Base-by-base conservation (phyloP, 78 protist species). In the Polysphondylium violaceum region DNA sequence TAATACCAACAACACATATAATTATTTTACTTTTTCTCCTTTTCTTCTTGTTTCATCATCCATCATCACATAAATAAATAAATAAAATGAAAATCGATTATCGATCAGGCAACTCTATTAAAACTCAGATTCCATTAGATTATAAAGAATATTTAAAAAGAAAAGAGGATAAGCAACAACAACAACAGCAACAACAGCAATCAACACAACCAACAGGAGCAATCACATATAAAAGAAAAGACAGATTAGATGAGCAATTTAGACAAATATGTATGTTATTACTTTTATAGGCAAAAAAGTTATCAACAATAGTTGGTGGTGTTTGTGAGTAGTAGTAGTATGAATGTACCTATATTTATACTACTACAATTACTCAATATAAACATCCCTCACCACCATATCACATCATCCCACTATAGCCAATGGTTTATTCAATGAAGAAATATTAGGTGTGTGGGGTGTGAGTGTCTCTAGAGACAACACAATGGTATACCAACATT, bases 211-310 rank as follows among this genome's bases (percentile, higher is more conserved):
- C 17, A 78, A 50, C 56, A 29, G 64, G 12, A 25, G 14, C 60
- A 35, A 55, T 50, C 41, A 33, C 21, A 38, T 29, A 56, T 25
- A 56, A 83, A 36, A 83, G 91, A 69, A 44, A 53, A 38, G 33
- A 27, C 25, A 83, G 91, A 83, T 67, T 73, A 59, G 91, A 83
- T 43, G 91, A 83, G 69, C 91, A 83, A 58, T 71, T 83, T 47
- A 83, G 91, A 65, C 79, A 83, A 69, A 83, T 83, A 27, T 83
- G 91, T 83, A 83, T 8, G 77, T 68, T 76, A 38, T n/a, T 17
- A 4, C 4, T n/a, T 51, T 40, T 71, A 56, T 14, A n/a, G n/a
- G n/a, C n/a, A n/a, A n/a, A n/a, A n/a, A n/a, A n/a, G n/a, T n/a
- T n/a, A n/a, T n/a, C n/a, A n/a, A n/a, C n/a, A n/a, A n/a, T n/a